Conservation (phyloP, 1,139 yeast species). For the Kodamaea fungicola region DNA sequence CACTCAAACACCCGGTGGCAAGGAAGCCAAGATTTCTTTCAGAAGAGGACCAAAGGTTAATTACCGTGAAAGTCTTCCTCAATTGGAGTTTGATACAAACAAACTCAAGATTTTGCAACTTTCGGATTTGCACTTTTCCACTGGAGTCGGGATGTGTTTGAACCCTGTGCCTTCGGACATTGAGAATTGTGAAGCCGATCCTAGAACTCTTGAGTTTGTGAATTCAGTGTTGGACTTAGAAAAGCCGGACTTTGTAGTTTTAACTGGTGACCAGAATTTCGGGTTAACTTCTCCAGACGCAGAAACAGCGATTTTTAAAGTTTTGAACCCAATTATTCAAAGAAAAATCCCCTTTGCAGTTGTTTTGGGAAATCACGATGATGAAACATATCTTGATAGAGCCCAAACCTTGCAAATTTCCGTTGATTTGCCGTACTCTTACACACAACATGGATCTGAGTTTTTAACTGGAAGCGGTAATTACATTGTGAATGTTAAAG, state of each 20-base stretch:
- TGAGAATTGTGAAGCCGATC: constrained; percentile 67
- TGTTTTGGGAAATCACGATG: constrained; percentile 80
- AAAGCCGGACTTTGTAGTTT: constrained; percentile 73
- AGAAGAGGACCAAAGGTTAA: constrained; percentile 21
- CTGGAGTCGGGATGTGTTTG: constrained; percentile 70
- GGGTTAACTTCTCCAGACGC: constrained; percentile 73
- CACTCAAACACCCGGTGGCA: constrained; percentile 15
- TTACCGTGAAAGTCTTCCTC: constrained; percentile 18
- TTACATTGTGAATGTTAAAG: constrained; percentile 54
- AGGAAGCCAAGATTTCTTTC: constrained; percentile 26
- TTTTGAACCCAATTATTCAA: constrained; percentile 61
- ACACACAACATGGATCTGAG: constrained; percentile 59
- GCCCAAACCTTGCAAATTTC: constrained; percentile 56
- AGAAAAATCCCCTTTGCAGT: constrained; percentile 76
- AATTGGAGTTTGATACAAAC: constrained; percentile 34
- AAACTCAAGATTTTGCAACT: constrained; percentile 76
- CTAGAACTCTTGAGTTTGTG: constrained; percentile 59
- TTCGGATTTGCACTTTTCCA: constrained; percentile 82
- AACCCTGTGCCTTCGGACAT: constrained; percentile 57
- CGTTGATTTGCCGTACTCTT: constrained; percentile 59
- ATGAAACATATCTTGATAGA: constrained; percentile 67
- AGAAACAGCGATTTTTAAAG: constrained; percentile 73
- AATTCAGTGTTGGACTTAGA: constrained; percentile 63
- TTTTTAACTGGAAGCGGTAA: constrained; percentile 78
- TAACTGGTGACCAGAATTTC: constrained; percentile 86